Evolutionary conservation across 345 rosid species (phyloP).

Genomic region (Brassica carinata): DNA sequence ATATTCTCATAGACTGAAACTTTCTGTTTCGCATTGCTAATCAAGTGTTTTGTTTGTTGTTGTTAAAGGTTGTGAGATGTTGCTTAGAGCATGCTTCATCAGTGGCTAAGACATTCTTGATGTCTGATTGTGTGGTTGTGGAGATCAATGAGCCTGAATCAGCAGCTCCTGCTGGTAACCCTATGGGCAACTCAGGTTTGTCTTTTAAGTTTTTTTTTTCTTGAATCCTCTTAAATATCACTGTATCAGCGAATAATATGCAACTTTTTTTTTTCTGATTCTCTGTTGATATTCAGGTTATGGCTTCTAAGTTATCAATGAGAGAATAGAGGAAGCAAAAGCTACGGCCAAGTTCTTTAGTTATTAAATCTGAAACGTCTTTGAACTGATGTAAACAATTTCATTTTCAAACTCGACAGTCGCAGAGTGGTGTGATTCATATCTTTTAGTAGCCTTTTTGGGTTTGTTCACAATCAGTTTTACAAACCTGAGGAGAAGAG

Average conservation of each 20-base stretch:
- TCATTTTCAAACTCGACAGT: background rate
- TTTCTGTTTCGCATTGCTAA: background rate
- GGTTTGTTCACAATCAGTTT: background rate
- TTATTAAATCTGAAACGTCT: background rate
- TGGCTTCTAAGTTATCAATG: background rate
- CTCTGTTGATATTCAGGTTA: conserved; percentile 26
- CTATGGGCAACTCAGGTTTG: conserved; percentile 68
- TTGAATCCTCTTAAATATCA: background rate
- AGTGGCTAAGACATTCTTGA: conserved; percentile 90
- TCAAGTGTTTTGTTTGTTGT: background rate
- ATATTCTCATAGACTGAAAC: background rate
- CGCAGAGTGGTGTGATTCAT: background rate
- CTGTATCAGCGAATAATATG: background rate
- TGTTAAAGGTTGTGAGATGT: conserved; percentile 86
- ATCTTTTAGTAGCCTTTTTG: background rate
- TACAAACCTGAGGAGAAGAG: background rate
- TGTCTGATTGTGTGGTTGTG: conserved; percentile 97
- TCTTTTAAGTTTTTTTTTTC: background rate
- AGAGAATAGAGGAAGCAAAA: background rate
- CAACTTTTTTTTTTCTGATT: background rate
- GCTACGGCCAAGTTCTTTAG: background rate
- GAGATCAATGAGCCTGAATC: conserved; percentile 88
- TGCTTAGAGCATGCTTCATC: conserved; percentile 97
- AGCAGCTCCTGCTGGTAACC: conserved; percentile 66
- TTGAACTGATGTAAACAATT: background rate